Evolutionary conservation across 179 eudicot genomes (phyloP).

Genomic region (Silene noctiflora): DNA sequence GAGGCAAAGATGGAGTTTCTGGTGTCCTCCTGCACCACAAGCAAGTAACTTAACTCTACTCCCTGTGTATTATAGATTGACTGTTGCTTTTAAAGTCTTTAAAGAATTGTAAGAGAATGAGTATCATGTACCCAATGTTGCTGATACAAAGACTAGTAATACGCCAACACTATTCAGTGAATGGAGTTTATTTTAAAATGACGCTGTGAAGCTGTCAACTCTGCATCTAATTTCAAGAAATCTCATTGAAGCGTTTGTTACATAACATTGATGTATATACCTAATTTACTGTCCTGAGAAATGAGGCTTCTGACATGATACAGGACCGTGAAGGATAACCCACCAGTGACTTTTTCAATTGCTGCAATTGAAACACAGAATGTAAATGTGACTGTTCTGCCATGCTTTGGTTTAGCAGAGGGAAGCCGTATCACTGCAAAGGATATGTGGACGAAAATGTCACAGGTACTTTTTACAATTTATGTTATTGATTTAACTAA

Average conservation of each 20-base stretch:
- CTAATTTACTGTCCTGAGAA: slow-evolving; percentile 18
- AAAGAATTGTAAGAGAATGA: slow-evolving; percentile 2
- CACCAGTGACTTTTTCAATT: slow-evolving; percentile 91
- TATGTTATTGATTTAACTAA: slow-evolving; percentile 9
- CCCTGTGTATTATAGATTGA: slow-evolving; percentile 29
- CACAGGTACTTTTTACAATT: slow-evolving; percentile 43
- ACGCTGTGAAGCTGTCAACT: neutral
- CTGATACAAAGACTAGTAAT: neutral
- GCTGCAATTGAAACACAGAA: slow-evolving; percentile 99
- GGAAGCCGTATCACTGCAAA: slow-evolving; percentile 79
- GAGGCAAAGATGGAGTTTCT: slow-evolving; percentile 90
- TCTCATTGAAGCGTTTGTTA: neutral
- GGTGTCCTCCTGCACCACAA: slow-evolving; percentile 98
- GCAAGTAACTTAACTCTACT: slow-evolving; percentile 59
- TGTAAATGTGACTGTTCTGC: slow-evolving; percentile 88
- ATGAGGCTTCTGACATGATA: slow-evolving; percentile 23
- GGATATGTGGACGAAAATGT: slow-evolving; percentile 93
- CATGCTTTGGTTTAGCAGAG: slow-evolving; percentile 81
- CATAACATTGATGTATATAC: neutral
- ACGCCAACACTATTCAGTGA: neutral
- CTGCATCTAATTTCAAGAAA: neutral
- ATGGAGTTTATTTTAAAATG: neutral
- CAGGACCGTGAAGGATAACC: slow-evolving; percentile 89
- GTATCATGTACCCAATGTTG: slow-evolving; percentile 3
- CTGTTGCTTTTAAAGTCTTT: slow-evolving; percentile 36